Conservation (phyloP, 768 basidiomycete species). For the Tylopilus cervinicoccineus region DNA sequence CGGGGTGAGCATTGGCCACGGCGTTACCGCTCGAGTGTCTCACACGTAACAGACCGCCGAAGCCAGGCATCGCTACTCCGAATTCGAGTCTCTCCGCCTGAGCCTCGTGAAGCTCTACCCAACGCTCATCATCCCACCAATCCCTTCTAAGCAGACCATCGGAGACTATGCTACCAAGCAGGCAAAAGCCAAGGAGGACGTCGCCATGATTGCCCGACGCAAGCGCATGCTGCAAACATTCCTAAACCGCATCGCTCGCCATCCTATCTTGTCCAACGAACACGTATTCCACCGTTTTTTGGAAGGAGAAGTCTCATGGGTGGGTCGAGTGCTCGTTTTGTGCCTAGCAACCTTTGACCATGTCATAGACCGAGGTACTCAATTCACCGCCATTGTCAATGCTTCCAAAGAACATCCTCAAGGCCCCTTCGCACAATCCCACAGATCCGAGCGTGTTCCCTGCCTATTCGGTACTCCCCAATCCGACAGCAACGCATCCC, state of each 20-base stretch:
- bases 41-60: slow-evolving; percentile 58
- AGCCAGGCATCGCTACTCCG: slow-evolving; percentile 90
- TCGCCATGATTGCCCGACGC: slow-evolving; percentile 82
- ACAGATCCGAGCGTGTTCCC: slow-evolving; percentile 69
- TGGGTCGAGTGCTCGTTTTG: slow-evolving; percentile 32
- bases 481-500: slow-evolving; percentile 84
- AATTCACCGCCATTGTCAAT: slow-evolving; percentile 89
- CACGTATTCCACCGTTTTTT: slow-evolving; percentile 96
- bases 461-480: slow-evolving; percentile 82
- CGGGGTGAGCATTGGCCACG: slow-evolving; percentile 53
- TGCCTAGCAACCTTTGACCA: slow-evolving; percentile 4
- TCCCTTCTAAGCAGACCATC: slow-evolving; percentile 93
- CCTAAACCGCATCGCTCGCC: slow-evolving; percentile 81
- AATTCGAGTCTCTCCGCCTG: slow-evolving; percentile 90
- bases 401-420: slow-evolving; percentile 92
- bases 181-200: slow-evolving; percentile 94
- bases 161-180: slow-evolving; percentile 98
- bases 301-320: slow-evolving; percentile 96
- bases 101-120: slow-evolving; percentile 88
- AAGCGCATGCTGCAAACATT: slow-evolving; percentile 96
- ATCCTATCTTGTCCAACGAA: slow-evolving; percentile 95
- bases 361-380: slow-evolving; percentile 75
- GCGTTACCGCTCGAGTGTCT: neutral
- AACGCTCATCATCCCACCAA: slow-evolving; percentile 94
- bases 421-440: slow-evolving; percentile 93